Evolutionary conservation across 441 rosid species (phyloP).

Genomic region (Jatropha multifida): DNA sequence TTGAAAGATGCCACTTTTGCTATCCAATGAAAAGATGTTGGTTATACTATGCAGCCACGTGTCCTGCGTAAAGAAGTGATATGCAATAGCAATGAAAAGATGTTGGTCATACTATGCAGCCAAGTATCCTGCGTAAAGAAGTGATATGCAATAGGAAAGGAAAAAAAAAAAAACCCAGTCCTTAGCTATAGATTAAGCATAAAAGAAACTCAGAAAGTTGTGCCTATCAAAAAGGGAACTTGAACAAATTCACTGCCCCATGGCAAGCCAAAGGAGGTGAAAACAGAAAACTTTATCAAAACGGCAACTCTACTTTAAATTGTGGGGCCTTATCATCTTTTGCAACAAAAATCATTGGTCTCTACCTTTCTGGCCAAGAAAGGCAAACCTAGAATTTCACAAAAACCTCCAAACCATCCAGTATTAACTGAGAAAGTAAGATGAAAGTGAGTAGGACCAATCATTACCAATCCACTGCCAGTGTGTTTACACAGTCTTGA

Average conservation of each 20-base stretch:
- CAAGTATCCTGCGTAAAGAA: not conserved
- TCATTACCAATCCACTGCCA: constrained; percentile 90
- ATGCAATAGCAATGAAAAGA: not conserved
- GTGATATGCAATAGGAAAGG: not conserved
- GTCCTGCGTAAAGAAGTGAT: not conserved
- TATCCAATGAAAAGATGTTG: not conserved
- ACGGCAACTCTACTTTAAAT: not conserved
- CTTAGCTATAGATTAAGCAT: not conserved
- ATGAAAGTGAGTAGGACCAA: constrained; percentile 9
- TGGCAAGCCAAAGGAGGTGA: not conserved
- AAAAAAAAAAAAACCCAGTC: not conserved
- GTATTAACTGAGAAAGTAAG: not conserved
- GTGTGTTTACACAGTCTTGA: constrained; percentile 65
- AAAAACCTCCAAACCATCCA: not conserved
- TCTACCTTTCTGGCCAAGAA: constrained; percentile 4
- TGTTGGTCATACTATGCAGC: not conserved
- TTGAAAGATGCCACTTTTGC: not conserved
- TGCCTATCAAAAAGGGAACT: not conserved
- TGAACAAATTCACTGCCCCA: not conserved
- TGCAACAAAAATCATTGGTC: not conserved
- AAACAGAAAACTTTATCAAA: not conserved
- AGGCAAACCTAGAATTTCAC: not conserved
- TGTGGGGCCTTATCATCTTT: not conserved
- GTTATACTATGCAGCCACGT: not conserved
- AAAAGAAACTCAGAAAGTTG: not conserved